Evolutionary conservation across 805 yeast genomes (phyloP).

Genomic region (Metschnikowia continentalis): DNA sequence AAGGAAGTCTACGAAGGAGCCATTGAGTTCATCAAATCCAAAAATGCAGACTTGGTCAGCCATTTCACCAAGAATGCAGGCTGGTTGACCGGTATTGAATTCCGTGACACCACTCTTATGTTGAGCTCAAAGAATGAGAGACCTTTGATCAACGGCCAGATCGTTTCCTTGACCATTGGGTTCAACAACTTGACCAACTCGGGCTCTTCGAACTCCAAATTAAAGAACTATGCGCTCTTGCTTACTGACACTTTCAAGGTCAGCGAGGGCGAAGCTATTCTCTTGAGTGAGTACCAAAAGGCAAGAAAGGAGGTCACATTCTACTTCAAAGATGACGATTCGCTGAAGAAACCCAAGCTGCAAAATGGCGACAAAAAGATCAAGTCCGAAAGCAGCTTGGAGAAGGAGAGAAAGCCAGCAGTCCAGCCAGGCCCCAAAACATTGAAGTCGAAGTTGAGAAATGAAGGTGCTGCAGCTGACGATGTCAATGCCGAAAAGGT

Average conservation of each 20-base stretch:
- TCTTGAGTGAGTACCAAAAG: conserved; percentile 73
- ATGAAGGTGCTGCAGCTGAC: conserved; percentile 73
- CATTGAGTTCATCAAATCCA: conserved; percentile 50
- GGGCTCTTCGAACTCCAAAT: conserved; percentile 42
- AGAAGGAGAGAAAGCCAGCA: conserved; percentile 28
- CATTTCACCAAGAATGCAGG: conserved; percentile 79
- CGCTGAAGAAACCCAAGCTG: conserved; percentile 28
- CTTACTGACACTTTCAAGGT: conserved; percentile 79
- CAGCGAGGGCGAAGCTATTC: conserved; percentile 53
- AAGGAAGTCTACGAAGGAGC: conserved; percentile 64
- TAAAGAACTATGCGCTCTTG: conserved; percentile 63
- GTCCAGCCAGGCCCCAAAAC: conserved; percentile 53
- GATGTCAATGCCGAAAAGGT: conserved; percentile 61
- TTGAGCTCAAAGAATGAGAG: conserved; percentile 72
- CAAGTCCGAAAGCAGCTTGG: conserved; percentile 38
- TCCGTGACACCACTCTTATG: conserved; percentile 73
- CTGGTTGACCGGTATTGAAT: conserved; percentile 85
- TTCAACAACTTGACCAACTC: conserved; percentile 58
- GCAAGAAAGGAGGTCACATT: conserved; percentile 72
- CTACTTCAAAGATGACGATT: conserved; percentile 72
- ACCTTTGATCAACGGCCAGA: conserved; percentile 63
- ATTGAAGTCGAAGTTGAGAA: conserved; percentile 72
- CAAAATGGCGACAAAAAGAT: conserved; percentile 21
- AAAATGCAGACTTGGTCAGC: conserved; percentile 60
- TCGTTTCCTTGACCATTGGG: conserved; percentile 73